Evolutionary conservation across 225 moss, liverwort and hornwort genomes (phyloP).

Genomic region (Sphagnum tenellum): DNA sequence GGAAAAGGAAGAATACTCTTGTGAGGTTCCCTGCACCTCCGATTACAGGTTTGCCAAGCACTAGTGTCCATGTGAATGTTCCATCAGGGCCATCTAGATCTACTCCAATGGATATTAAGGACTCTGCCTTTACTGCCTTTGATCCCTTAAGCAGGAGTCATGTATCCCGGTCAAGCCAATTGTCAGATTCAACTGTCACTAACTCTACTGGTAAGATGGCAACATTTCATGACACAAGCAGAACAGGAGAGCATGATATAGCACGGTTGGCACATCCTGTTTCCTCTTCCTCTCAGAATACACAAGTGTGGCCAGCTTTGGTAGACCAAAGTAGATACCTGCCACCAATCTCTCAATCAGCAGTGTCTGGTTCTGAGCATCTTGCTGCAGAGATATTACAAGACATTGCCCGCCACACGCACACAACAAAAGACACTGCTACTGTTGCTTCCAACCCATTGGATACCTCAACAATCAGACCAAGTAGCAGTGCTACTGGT

Average conservation of each 20-base stretch:
- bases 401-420: not conserved
- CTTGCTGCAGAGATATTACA: not conserved
- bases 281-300: not conserved
- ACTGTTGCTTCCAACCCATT: slow-evolving; percentile 8
- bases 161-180: not conserved
- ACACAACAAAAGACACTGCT: slow-evolving; percentile 7
- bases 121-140: slow-evolving; percentile 8
- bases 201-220: not conserved
- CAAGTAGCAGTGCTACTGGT: slow-evolving; percentile 1
- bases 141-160: slow-evolving; percentile 1
- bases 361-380: not conserved
- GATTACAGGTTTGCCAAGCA: slow-evolving; percentile 10
- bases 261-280: slow-evolving; percentile 2
- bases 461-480: slow-evolving; percentile 1
- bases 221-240: not conserved
- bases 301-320: not conserved
- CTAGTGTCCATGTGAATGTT: slow-evolving; percentile 1
- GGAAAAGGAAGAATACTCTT: slow-evolving; percentile 56
- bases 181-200: slow-evolving; percentile 2
- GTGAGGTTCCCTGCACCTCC: slow-evolving; percentile 36
- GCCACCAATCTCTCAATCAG: too few species aligned
- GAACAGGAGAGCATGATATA: slow-evolving; percentile 7
- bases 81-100: slow-evolving; percentile 7
- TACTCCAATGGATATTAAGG: not conserved
- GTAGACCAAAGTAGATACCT: too few species aligned